These are phyloP conservation scores for Citropsis articulata DNA, from an alignment of 345 rosid species.

Conservation along the genomic window DNA sequence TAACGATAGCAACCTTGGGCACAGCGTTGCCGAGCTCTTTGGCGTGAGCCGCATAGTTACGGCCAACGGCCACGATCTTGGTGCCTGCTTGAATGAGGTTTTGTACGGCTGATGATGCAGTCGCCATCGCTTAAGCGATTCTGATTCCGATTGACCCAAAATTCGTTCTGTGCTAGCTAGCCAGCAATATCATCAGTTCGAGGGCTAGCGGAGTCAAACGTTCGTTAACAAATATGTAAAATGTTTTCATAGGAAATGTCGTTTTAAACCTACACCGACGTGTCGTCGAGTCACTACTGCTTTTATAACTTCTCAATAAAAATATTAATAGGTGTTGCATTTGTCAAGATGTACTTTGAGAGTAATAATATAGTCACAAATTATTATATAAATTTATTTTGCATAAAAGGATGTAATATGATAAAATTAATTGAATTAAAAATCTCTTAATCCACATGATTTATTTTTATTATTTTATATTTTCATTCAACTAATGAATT, in stretches of 20 bases:
- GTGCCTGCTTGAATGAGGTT: slow-evolving; percentile 68
- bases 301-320: no score
- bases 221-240: no score
- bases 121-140: slow-evolving; percentile 28
- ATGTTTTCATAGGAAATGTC: background rate
- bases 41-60: slow-evolving; percentile 95
- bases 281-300: background rate
- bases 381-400: no score
- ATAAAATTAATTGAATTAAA: no score
- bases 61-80: slow-evolving; percentile 92
- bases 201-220: background rate
- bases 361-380: no score
- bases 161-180: background rate
- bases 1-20: slow-evolving; percentile 51
- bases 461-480: no score
- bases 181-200: background rate
- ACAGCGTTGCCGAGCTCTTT: slow-evolving; percentile 92
- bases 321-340: no score
- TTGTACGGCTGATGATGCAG: slow-evolving; percentile 40
- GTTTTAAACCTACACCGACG: background rate
- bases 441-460: no score
- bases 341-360: no score
- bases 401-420: no score
- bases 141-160: background rate
- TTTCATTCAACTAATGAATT: no score